Base-by-base conservation (phyloP, 495 filamentous ascomycete species). In the Melanomma pulvis-pyrius region DNA sequence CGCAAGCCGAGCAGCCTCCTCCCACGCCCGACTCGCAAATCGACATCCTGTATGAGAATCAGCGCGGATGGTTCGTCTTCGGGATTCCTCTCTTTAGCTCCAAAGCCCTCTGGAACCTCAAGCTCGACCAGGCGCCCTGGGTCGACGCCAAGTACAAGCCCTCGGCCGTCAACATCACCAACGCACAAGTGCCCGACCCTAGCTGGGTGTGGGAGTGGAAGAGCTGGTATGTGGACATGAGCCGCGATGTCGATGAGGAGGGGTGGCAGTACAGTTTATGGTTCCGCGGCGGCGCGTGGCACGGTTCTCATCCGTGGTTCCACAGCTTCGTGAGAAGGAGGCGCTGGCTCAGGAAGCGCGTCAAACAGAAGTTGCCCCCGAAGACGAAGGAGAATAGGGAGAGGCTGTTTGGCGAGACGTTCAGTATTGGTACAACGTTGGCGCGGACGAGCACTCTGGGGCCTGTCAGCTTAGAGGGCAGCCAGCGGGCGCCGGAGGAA, bases 161-260 rank as follows among this genome's bases (percentile, higher is more conserved):
- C 28, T 93, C 89, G 61, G 84, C 90, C 19, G 94, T 96, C 64
- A 85, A 94, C 73, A 96, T 96, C 63, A 84, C 87, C 56, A 96
- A 93, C 63, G 92, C 93, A 0, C 96, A 98, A 74, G 81, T 96
- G 1, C 94, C 96, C 0, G 96, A 98, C 74, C 96, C 96, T 2
- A 91, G 88, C 71, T 99, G 96, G 96, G 85, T 89, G 76, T 98
- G 94, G 94, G 88, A 84, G 4, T 99, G 94, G 96, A 86, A 88
- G 61, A 87, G 88, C 39, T 99, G 96, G 96, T 92, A 90, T 67
- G 87, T 97, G 24, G 93, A 99, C 73, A 91, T 92, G 82, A 88
- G 90, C 8, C 85, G 86, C n/a, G 87, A 90, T 65, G 86, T 91
- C 11, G 96, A 98, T 70, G 88, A 93, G 63, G 92, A 96, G 65